A percentile compares a stretch with the other conserved stretches of the same genome.
These are phyloP conservation scores for Amanita muscaria DNA, from an alignment of 768 basidiomycete species.

Conservation along the genomic window DNA sequence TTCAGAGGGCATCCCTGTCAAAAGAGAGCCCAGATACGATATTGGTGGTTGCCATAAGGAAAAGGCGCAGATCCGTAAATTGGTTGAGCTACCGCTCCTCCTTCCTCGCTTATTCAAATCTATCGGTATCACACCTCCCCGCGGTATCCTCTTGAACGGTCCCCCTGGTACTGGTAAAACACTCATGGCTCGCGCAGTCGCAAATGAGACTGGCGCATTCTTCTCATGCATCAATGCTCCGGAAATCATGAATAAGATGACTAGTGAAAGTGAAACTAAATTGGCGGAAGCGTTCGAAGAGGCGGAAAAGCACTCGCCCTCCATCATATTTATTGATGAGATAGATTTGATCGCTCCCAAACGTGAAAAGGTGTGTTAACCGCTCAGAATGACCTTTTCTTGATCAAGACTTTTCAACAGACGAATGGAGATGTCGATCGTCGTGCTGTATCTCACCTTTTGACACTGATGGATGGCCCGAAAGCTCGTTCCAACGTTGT, in stretches of 20 bases:
- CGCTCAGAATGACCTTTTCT: background rate
- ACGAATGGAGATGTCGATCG: slow-evolving; percentile 99
- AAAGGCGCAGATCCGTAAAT: slow-evolving; percentile 98
- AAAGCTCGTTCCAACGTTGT: slow-evolving; percentile 99
- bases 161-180: slow-evolving; percentile 99
- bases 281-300: slow-evolving; percentile 98
- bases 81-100: slow-evolving; percentile 94
- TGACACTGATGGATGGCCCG: slow-evolving; percentile 98
- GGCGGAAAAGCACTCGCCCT: slow-evolving; percentile 98
- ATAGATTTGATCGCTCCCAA: slow-evolving; percentile 99
- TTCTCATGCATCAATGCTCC: slow-evolving; percentile 99
- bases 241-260: slow-evolving; percentile 99
- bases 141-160: slow-evolving; percentile 97
- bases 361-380: slow-evolving; percentile 83
- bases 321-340: slow-evolving; percentile 99
- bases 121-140: slow-evolving; percentile 99
- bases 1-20: slow-evolving; percentile 94
- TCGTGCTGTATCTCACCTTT: slow-evolving; percentile 94
- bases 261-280: slow-evolving; percentile 96
- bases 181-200: slow-evolving; percentile 98
- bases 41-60: slow-evolving; percentile 99
- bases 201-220: slow-evolving; percentile 99
- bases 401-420: slow-evolving; percentile 27
- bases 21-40: slow-evolving; percentile 98
- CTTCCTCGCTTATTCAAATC: slow-evolving; percentile 99